Conservation (phyloP, 192 early-diverging fungal genomes). For the Coemansia sp. region DNA sequence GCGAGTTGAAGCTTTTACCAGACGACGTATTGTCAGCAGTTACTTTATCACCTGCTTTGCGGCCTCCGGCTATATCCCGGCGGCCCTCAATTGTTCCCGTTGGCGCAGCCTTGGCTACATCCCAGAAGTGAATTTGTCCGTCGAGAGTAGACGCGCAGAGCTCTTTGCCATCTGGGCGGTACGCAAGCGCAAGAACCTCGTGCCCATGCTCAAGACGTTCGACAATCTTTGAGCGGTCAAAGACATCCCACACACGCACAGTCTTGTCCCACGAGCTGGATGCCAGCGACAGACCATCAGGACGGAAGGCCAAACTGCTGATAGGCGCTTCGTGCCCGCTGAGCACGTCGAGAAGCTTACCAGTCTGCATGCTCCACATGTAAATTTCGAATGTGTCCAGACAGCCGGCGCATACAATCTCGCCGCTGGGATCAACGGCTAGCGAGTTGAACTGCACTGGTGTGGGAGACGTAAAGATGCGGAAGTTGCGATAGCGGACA, state of each 20-base stretch:
- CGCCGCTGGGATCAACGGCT: slow-evolving; percentile 94
- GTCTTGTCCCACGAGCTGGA: slow-evolving; percentile 93
- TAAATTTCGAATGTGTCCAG: slow-evolving; percentile 95
- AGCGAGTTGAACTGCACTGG: slow-evolving; percentile 93
- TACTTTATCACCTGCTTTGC: slow-evolving; percentile 71
- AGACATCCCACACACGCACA: slow-evolving; percentile 90
- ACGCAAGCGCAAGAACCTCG: slow-evolving; percentile 87
- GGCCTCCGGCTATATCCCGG: slow-evolving; percentile 88
- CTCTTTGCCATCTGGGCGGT: slow-evolving; percentile 87
- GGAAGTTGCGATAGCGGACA: slow-evolving; percentile 96
- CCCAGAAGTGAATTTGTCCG: slow-evolving; percentile 93
- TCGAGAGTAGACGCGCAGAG: slow-evolving; percentile 85
- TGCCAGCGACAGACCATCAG: slow-evolving; percentile 73
- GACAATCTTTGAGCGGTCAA: slow-evolving; percentile 74
- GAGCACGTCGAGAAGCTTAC: slow-evolving; percentile 93
- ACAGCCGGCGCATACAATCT: slow-evolving; percentile 93
- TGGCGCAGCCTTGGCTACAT: slow-evolving; percentile 71
- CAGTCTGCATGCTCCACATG: slow-evolving; percentile 98
- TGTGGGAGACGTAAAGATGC: slow-evolving; percentile 92
- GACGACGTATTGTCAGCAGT: slow-evolving; percentile 81
- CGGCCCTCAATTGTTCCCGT: slow-evolving; percentile 83
- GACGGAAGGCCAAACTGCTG: slow-evolving; percentile 79
- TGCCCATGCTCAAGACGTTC: slow-evolving; percentile 76
- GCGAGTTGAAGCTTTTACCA: slow-evolving; percentile 85
- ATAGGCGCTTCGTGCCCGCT: slow-evolving; percentile 93